Percentiles rank a stretch among this genome's conserved stretches.
Conservation (phyloP, 805 yeast genomes). For the Candida nanaspora region DNA sequence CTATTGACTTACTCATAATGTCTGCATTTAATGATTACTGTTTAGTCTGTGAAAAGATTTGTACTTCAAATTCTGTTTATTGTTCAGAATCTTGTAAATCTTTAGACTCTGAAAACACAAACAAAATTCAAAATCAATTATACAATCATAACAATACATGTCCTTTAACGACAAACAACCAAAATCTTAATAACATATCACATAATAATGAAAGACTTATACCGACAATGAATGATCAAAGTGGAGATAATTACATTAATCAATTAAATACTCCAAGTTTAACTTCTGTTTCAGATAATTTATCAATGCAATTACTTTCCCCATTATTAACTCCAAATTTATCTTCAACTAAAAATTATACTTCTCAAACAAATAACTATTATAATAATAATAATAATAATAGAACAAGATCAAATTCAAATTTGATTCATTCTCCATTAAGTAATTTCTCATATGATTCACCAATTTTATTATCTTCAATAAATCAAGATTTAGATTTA, state of each 20-base stretch:
- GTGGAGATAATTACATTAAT: no score
- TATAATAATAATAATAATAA: conserved; percentile 1
- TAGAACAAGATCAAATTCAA: background rate
- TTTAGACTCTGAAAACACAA: conserved; percentile 8
- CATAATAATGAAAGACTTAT: background rate
- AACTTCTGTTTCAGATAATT: background rate
- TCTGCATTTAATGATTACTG: conserved; percentile 33
- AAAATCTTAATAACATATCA: conserved; percentile 1
- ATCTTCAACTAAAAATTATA: background rate
- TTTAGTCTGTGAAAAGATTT: conserved; percentile 27
- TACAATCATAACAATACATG: background rate
- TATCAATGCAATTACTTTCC: conserved; percentile 10
- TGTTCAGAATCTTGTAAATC: conserved; percentile 25
- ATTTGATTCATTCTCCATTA: conserved; percentile 12
- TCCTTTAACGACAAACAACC: no score
- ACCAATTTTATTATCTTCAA: conserved; percentile 19
- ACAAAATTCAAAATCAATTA: background rate
- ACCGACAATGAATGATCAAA: no score
- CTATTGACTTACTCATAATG: conserved; percentile 18
- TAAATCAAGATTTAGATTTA: conserved; percentile 13
- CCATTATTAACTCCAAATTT: conserved; percentile 24
- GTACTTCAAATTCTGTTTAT: conserved; percentile 23
- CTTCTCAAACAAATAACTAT: background rate
- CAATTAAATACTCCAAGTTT: background rate
- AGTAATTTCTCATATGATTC: conserved; percentile 23